Evolutionary conservation across 1,139 yeast species (phyloP), one percentile per base, ranked within the genome.

Genomic region (Blastobotrys illinoisensis): DNA sequence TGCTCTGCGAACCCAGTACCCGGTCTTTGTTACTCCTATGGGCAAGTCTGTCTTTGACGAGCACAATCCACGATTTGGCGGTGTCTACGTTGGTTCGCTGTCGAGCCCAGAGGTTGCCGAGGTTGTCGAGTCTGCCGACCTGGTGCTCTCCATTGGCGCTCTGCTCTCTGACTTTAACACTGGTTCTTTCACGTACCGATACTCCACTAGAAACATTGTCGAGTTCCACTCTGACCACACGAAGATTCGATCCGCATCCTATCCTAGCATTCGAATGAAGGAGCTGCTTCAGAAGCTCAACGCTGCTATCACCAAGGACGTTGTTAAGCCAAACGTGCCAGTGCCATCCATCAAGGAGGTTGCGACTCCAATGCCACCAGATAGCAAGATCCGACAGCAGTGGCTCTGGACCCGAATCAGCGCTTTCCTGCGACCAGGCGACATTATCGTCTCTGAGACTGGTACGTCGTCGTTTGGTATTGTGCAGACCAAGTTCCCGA

Each of bases 391-490:
- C 65, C 79, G 81, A 57, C 96, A 88, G 74, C 85, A 85, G 69
- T 88, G 87, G 84, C 72, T 88, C 68, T 88, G 96, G 96, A 81
- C 83, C 60, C 79, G 83, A 69, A 77, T 88, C 51, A 81, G 88
- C 44, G 75, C 81, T 48, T 88, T 88, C 85, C 79, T 88, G 68
- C 77, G 79, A 68, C 85, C 84, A 66, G 91, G 93, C 61, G 96
- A 88, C 73, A 79, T 88, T 58, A 81, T 88, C 62, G 79, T 88
- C 64, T 83, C 93, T 56, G 96, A 88, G 72, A 88, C 96, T 49
- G 96, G 96, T 74, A 88, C 96, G 47, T 85, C 95, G 40, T 88
- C 95, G 44, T 88, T 88, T 68, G 96, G 96, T 74, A 83, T 88
- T 62, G 80, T 85, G 63, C 87, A 84, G 68, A 79, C 93, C 48